Evolutionary conservation across 2,329 filamentous ascomycete genomes (phyloP).

Genomic region (Neopestalotiopsis clavispora): DNA sequence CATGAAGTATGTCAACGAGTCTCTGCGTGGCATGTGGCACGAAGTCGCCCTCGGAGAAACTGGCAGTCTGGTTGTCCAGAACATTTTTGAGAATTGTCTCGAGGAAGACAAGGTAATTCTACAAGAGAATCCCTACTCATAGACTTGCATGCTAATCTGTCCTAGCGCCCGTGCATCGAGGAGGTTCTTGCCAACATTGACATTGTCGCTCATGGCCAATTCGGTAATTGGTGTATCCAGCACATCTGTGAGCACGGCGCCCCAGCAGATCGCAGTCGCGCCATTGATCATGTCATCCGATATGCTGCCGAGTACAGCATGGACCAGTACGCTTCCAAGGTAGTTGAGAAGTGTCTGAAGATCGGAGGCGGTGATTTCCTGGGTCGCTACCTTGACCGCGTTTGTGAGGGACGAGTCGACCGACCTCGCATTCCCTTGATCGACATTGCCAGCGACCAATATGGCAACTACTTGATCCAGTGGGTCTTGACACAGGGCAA

Average conservation of each 20-base stretch:
- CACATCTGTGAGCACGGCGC: conserved; percentile 97
- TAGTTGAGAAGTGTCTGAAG: conserved; percentile 98
- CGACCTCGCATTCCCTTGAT: conserved; percentile 96
- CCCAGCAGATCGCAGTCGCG: conserved; percentile 87
- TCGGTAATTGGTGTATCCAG: conserved; percentile 99
- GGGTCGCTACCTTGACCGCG: conserved; percentile 87
- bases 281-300: conserved; percentile 92
- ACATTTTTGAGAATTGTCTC: conserved; percentile 98
- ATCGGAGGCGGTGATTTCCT: conserved; percentile 92
- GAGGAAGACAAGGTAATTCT: conserved; percentile 91
- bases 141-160: conserved; percentile 47
- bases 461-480: conserved; percentile 97
- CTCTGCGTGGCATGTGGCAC: conserved; percentile 96
- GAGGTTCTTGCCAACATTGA: conserved; percentile 96
- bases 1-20: conserved; percentile 98
- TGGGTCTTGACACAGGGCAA: conserved; percentile 92
- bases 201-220: conserved; percentile 95
- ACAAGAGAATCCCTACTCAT: not conserved
- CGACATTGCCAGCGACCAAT: conserved; percentile 97
- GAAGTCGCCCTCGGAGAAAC: conserved; percentile 97
- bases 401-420: conserved; percentile 89
- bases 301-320: conserved; percentile 97
- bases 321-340: conserved; percentile 98
- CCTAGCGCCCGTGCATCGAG: conserved; percentile 85
- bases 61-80: conserved; percentile 96